Evolutionary conservation across 2,329 filamentous ascomycete genomes (phyloP), one percentile per base, ranked within the genome.

Genomic region (Sporothrix euskadiensis): DNA sequence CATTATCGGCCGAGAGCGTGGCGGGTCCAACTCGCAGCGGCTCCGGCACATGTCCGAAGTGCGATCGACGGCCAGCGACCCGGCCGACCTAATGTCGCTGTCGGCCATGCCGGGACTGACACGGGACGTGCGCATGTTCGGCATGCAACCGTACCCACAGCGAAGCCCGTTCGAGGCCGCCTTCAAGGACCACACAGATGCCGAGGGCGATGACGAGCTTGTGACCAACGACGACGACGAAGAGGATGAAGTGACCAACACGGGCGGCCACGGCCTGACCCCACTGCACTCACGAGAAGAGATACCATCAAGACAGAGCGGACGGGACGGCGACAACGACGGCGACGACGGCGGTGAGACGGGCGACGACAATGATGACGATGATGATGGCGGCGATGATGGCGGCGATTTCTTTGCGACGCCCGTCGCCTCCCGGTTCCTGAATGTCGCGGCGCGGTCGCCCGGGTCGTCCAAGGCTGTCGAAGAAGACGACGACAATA

Each of bases 161-260:
- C 72, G 54, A 3, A 71, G 73, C 3, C 73, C 76, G 1, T 74
- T 76, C 47, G 74, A 80, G 78, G 59, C 86, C 83, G 78, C 84
- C 32, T 83, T 85, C 69, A 87, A 86, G 76, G 86, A 88, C 61
- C 90, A 94, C 73, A 94, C 92, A 0, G 93, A 96, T 78, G 93
- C 91, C 7, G 94, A 97, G 79, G 93, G 94, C 0, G 94, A 98
- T 78, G 94, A 97, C 78, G 94, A 98, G 80, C 84, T 94, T n/a
- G 87, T 92, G 14, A 94, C 92, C 3, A 92, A 94, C 73, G 92
- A 94, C 73, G 92, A 94, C 73, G 89, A 91, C 57, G 88, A 47
- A 6, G 61, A 88, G 72, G 76, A 76, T 6, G 68, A 73, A 2
- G 75, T 71, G 22, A 76, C 76, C 2, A 75, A 72, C 26, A 73